Conservation (phyloP, 2,329 filamentous ascomycete genomes). For the Sporothrix dimorphospora region DNA sequence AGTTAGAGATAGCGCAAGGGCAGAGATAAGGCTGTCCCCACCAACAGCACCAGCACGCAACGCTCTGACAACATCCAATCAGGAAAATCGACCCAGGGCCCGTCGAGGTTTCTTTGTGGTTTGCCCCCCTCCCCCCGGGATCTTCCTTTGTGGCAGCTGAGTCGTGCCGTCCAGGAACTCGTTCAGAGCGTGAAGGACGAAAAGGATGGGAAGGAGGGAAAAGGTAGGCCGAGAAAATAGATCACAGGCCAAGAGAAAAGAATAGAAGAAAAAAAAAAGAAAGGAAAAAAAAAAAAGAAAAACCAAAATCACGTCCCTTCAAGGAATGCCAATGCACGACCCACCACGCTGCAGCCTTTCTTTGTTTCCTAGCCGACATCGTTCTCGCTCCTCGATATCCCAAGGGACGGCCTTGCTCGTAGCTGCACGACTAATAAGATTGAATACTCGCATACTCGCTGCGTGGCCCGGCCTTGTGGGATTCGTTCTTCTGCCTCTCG, state of each 20-base stretch:
- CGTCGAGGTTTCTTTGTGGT: not conserved
- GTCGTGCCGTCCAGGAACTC: not conserved
- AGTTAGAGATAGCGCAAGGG: constrained; percentile 16
- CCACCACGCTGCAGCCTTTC: constrained; percentile 28
- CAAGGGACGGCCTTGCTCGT: constrained; percentile 1
- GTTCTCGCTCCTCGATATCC: constrained; percentile 9
- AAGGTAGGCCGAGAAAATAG: not conserved
- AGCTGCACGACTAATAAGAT: constrained; percentile 25
- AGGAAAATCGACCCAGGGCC: not conserved
- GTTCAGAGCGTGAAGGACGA: not conserved
- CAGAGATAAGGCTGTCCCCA: constrained; percentile 23
- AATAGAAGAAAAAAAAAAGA: not conserved
- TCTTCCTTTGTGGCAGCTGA: constrained; percentile 22
- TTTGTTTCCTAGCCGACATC: constrained; percentile 12
- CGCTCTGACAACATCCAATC: not conserved
- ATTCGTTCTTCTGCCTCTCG: not conserved
- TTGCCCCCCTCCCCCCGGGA: constrained; percentile 6
- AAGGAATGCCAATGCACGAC: not conserved
- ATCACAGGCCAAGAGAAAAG: not conserved
- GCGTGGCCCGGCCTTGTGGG: not conserved
- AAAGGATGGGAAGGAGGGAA: not conserved
- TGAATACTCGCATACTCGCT: not conserved
- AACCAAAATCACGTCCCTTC: not conserved
- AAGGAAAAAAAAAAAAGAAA: not conserved
- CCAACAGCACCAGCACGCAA: not conserved